These are phyloP conservation scores for Suhomyces tanzawaensis DNA, from an alignment of 805 yeast species.

Conservation along the genomic window DNA sequence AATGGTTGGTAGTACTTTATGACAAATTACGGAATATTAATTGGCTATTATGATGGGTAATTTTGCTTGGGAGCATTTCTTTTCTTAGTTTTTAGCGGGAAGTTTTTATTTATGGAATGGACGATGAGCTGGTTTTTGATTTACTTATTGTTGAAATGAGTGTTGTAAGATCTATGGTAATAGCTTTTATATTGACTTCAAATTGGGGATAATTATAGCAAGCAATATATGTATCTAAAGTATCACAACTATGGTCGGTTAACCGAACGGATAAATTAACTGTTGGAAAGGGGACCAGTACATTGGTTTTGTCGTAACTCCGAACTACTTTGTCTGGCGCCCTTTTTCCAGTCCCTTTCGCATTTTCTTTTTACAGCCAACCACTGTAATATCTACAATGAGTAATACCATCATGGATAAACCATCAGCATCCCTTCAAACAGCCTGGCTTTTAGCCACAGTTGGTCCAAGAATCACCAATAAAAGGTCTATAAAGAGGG, in stretches of 20 bases:
- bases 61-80: too few species aligned
- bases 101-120: too few species aligned
- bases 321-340: too few species aligned
- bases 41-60: constrained; percentile 3
- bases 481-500: constrained; percentile 27
- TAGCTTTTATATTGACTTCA: neutral
- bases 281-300: too few species aligned
- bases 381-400: neutral
- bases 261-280: too few species aligned
- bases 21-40: constrained; percentile 18
- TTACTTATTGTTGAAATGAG: neutral
- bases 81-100: too few species aligned
- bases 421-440: constrained; percentile 7
- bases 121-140: neutral
- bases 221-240: too few species aligned
- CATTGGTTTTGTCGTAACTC: too few species aligned
- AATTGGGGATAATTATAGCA: too few species aligned
- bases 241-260: too few species aligned
- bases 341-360: too few species aligned
- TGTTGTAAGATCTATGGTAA: neutral
- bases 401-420: too few species aligned
- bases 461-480: constrained; percentile 32
- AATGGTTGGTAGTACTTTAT: constrained; percentile 24
- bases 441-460: constrained; percentile 42
- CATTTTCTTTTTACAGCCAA: neutral